These are phyloP conservation scores for Candida dendrica DNA, from an alignment of 805 yeast genomes.

Conservation along the genomic window DNA sequence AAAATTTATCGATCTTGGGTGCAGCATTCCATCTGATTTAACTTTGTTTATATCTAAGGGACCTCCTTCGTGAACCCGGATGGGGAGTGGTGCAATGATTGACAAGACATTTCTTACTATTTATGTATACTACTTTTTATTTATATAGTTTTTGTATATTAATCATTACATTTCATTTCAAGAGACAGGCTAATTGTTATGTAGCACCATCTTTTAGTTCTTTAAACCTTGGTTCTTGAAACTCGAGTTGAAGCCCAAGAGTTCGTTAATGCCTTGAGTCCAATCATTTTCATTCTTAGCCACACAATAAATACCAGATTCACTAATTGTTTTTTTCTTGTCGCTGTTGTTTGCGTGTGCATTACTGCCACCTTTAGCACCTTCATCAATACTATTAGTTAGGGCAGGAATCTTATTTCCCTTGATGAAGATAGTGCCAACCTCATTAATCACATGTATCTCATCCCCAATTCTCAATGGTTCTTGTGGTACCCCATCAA, in stretches of 20 bases:
- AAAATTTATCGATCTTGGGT: conserved; percentile 61
- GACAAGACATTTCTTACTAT: conserved; percentile 24
- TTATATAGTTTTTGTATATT: conserved; percentile 1
- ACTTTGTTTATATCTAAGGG: conserved; percentile 48
- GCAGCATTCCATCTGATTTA: conserved; percentile 56
- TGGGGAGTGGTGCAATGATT: conserved; percentile 55
- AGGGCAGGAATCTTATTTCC: conserved; percentile 40
- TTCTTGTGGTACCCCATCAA: conserved; percentile 79
- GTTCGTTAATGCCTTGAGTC: conserved; percentile 83
- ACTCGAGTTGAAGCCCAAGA: conserved; percentile 82
- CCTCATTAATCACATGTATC: conserved; percentile 62
- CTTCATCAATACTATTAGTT: background rate
- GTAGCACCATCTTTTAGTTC: too few species aligned
- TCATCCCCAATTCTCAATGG: conserved; percentile 70
- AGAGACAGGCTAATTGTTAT: too few species aligned
- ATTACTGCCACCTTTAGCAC: background rate
- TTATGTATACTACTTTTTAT: background rate
- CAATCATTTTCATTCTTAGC: conserved; percentile 81
- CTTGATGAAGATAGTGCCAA: conserved; percentile 51
- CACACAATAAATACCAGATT: conserved; percentile 79
- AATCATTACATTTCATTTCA: background rate
- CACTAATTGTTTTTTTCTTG: conserved; percentile 14
- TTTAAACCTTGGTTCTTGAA: conserved; percentile 44
- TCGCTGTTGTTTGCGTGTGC: too few species aligned
- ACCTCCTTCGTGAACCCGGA: conserved; percentile 71